Percentiles rank a stretch among this genome's conserved stretches.
phyloP scores from a whole-genome alignment of 192 early-diverging fungal genomes.

The Chytriomyces confervae region DNA sequence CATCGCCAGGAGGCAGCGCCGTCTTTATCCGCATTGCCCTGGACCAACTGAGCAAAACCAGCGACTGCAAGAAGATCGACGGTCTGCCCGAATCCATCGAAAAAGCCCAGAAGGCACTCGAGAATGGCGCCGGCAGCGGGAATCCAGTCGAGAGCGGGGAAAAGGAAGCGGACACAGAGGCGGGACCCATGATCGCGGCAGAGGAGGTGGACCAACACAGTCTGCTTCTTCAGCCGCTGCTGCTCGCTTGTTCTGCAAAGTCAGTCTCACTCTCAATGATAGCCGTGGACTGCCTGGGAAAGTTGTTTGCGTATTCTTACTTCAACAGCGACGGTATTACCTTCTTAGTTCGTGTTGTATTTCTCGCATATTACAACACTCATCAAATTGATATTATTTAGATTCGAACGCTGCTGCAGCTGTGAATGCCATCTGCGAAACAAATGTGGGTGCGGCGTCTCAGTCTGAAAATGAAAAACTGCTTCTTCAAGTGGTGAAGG shows the following conservation, averaged over 20 bases:
- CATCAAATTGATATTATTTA: slow-evolving; percentile 3
- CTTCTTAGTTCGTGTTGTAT: not conserved
- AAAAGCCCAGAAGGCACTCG: slow-evolving; percentile 37
- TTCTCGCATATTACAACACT: slow-evolving; percentile 14
- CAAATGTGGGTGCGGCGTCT: slow-evolving; percentile 59
- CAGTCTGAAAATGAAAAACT: slow-evolving; percentile 83
- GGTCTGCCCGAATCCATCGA: slow-evolving; percentile 44
- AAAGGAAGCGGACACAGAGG: not conserved
- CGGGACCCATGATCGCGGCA: not conserved
- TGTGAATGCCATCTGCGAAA: slow-evolving; percentile 76
- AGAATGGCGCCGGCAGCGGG: not conserved
- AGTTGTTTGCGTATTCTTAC: slow-evolving; percentile 63
- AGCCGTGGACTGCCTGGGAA: slow-evolving; percentile 80
- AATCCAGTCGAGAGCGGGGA: not conserved
- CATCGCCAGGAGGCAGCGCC: slow-evolving; percentile 18
- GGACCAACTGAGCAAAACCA: slow-evolving; percentile 45
- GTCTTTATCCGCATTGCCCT: slow-evolving; percentile 57
- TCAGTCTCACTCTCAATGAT: slow-evolving; percentile 63
- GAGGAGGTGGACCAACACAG: slow-evolving; percentile 1
- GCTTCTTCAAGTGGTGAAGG: slow-evolving; percentile 90
- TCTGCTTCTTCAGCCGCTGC: slow-evolving; percentile 66
- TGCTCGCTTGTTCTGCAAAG: slow-evolving; percentile 68
- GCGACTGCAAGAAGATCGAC: slow-evolving; percentile 47
- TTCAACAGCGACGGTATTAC: slow-evolving; percentile 5
- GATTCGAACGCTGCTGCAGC: slow-evolving; percentile 58